Conservation (phyloP, 768 basidiomycete genomes). For the Serendipita sp. region DNA sequence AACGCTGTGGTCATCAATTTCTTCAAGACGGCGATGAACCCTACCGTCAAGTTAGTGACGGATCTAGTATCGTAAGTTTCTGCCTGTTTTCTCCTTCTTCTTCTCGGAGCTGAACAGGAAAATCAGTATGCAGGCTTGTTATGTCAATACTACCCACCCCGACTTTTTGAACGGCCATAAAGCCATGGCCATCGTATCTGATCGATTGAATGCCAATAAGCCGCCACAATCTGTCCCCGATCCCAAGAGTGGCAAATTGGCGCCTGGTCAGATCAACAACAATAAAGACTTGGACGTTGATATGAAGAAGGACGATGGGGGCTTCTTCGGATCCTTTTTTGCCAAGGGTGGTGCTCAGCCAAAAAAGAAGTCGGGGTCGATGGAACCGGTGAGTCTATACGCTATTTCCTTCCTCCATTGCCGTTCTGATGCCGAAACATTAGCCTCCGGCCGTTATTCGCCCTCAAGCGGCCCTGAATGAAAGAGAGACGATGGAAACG, state of each 20-base stretch:
- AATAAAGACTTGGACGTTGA: conserved; percentile 90
- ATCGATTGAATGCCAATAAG: conserved; percentile 69
- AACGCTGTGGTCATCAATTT: conserved; percentile 92
- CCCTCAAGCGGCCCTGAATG: conserved; percentile 79
- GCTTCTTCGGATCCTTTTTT: conserved; percentile 96
- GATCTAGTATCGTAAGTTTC: conserved; percentile 76
- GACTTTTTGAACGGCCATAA: conserved; percentile 97
- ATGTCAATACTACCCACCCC: conserved; percentile 97
- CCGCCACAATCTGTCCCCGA: conserved; percentile 45
- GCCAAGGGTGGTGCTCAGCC: conserved; percentile 33
- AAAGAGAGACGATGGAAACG: conserved; percentile 94
- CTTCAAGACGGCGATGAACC: conserved; percentile 85
- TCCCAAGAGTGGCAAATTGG: conserved; percentile 49
- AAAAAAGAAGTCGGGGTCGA: conserved; percentile 38
- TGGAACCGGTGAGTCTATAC: conserved; percentile 35
- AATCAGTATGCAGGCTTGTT: conserved; percentile 88
- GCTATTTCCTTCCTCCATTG: background rate
- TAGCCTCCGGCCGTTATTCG: conserved; percentile 75
- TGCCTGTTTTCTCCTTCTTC: background rate
- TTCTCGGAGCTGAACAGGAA: background rate
- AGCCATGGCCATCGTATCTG: conserved; percentile 80
- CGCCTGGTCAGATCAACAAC: conserved; percentile 62
- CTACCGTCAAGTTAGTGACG: conserved; percentile 84
- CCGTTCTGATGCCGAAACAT: conserved; percentile 5
- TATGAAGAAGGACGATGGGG: conserved; percentile 68